These are phyloP conservation scores for Pseudomonodictys pantanalensis DNA, from an alignment of 495 filamentous ascomycete genomes.

Conservation along the genomic window DNA sequence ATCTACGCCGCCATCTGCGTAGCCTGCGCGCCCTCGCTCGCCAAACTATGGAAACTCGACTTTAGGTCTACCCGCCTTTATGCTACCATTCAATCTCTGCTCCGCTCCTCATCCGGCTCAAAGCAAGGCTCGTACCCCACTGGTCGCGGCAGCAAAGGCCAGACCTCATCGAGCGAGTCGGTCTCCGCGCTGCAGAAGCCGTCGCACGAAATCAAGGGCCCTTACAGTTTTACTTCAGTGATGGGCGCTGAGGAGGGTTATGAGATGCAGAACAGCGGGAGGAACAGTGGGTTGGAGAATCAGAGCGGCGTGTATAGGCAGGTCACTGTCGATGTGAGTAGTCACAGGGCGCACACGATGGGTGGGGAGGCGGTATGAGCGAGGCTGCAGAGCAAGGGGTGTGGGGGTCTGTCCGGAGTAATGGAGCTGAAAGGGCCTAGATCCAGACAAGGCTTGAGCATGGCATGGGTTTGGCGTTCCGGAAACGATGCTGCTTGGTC, in stretches of 20 bases:
- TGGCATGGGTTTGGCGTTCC: no score
- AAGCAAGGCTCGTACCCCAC: background rate
- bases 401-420: background rate
- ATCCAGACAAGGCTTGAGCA: no score
- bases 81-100: background rate
- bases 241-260: background rate
- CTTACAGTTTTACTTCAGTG: background rate
- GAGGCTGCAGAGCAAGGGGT: background rate
- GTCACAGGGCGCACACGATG: background rate
- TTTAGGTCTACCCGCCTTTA: background rate
- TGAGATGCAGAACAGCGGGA: background rate
- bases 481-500: no score
- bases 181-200: background rate
- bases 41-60: background rate
- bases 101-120: background rate
- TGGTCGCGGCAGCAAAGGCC: background rate
- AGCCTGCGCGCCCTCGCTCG: background rate
- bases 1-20: constrained; percentile 10
- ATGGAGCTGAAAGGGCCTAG: no score
- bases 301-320: background rate
- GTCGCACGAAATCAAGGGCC: background rate
- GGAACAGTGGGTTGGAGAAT: no score
- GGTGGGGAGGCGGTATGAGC: background rate
- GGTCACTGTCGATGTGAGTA: background rate
- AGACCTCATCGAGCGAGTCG: background rate